Percentiles rank a stretch among this genome's conserved stretches.
Conservation (phyloP, 2,329 filamentous ascomycete genomes). For the Fusarium sp. region DNA sequence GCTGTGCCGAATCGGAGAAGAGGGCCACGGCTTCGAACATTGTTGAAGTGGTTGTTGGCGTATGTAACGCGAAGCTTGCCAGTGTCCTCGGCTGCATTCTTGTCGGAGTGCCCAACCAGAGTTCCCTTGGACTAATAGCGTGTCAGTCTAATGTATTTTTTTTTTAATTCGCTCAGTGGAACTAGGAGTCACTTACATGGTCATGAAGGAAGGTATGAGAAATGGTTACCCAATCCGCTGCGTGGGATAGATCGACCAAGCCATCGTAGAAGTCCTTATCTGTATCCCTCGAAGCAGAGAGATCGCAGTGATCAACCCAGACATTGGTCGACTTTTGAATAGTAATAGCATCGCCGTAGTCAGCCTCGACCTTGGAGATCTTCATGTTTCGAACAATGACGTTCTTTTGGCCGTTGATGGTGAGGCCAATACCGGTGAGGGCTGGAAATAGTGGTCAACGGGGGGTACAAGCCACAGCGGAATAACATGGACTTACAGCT, state of each 20-base stretch:
- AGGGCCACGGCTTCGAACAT: conserved; percentile 73
- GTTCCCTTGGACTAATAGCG: conserved; percentile 65
- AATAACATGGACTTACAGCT: conserved; percentile 30
- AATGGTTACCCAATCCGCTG: conserved; percentile 60
- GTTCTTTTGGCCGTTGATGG: conserved; percentile 54
- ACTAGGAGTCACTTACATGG: conserved; percentile 46
- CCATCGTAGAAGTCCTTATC: conserved; percentile 64
- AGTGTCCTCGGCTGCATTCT: conserved; percentile 70
- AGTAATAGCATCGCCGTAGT: conserved; percentile 66
- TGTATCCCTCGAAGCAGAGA: conserved; percentile 55
- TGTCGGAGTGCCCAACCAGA: conserved; percentile 74
- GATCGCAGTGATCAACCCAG: conserved; percentile 63
- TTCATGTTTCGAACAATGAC: conserved; percentile 72
- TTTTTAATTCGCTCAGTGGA: not conserved
- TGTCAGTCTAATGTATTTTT: not conserved
- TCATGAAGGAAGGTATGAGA: conserved; percentile 62
- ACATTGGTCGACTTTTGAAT: conserved; percentile 65
- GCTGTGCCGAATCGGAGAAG: conserved; percentile 75
- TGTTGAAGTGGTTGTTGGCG: conserved; percentile 73
- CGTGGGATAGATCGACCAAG: conserved; percentile 62
- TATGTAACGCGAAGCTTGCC: conserved; percentile 73
- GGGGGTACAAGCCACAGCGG: too few relatives aligned
- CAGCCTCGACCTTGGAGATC: conserved; percentile 63
- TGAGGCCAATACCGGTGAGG: conserved; percentile 38
- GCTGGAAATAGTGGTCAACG: conserved; percentile 24